These are phyloP conservation scores for Aspergillus asperescens DNA, from an alignment of 495 filamentous ascomycete genomes.

Conservation along the genomic window DNA sequence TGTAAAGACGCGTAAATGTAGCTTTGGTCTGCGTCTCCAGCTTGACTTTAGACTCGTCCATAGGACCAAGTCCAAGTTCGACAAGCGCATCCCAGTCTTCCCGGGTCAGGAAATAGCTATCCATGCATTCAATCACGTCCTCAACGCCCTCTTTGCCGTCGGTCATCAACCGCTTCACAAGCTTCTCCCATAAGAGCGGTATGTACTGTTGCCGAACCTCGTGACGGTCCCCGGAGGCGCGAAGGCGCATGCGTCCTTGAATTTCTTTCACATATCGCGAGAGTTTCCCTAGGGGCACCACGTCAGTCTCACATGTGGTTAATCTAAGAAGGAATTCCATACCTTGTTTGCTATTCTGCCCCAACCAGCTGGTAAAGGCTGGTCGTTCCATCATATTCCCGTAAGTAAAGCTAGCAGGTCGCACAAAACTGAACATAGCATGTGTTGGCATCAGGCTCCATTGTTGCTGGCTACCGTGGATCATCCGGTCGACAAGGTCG, in stretches of 20 bases:
- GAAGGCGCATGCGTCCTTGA: constrained; percentile 93
- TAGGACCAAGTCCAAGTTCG: constrained; percentile 84
- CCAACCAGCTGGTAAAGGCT: constrained; percentile 82
- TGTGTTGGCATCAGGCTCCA: constrained; percentile 98
- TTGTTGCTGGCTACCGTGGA: constrained; percentile 94
- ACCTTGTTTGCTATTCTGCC: constrained; percentile 87
- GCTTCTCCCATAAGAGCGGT: constrained; percentile 76
- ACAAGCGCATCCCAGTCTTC: constrained; percentile 92
- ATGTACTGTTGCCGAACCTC: constrained; percentile 94
- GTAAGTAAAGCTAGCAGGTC: constrained; percentile 82
- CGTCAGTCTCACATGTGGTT: constrained; percentile 13
- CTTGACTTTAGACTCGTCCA: constrained; percentile 65
- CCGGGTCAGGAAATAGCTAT: constrained; percentile 91
- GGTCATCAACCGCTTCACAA: constrained; percentile 63
- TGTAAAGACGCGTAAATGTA: constrained; percentile 87
- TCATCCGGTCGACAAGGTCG: constrained; percentile 95
- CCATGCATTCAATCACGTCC: constrained; percentile 85
- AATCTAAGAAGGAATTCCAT: constrained; percentile 15
- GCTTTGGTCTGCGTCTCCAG: constrained; percentile 82
- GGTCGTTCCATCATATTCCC: constrained; percentile 61
- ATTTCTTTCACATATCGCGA: constrained; percentile 86
- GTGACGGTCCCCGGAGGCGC: constrained; percentile 83
- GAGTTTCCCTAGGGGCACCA: constrained; percentile 57
- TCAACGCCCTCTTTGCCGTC: constrained; percentile 71
- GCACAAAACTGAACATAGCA: constrained; percentile 92